Evolutionary conservation across 169 alveolate species (phyloP).

Genomic region (Plasmodium vivax): DNA sequence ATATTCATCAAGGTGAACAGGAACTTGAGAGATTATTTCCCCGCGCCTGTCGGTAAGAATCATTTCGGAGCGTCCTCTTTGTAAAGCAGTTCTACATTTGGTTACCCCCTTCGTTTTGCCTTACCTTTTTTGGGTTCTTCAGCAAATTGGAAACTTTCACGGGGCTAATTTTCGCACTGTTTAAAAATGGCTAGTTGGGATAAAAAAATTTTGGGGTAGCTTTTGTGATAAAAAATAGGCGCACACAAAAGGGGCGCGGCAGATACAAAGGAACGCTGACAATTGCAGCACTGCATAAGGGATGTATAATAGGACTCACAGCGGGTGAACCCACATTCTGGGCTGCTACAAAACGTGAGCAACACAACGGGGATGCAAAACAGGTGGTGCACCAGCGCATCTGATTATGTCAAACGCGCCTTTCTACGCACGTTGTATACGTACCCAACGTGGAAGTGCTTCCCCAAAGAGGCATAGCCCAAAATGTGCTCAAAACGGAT

Average conservation of each 20-base stretch:
- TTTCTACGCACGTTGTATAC: not conserved
- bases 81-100: not conserved
- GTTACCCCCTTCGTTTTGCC: not conserved
- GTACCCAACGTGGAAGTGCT: not conserved
- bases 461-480: not conserved
- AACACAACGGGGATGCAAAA: not conserved
- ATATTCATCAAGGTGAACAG: constrained; percentile 19
- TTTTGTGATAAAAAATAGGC: not conserved
- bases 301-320: not conserved
- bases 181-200: not conserved
- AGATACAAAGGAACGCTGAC: not conserved
- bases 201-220: not conserved
- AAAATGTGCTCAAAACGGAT: not conserved
- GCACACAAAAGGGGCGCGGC: not conserved
- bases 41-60: not conserved
- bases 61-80: not conserved
- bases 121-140: not conserved
- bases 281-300: not conserved
- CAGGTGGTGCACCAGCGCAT: not conserved
- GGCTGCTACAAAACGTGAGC: not conserved
- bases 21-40: not conserved
- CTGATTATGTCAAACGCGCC: not conserved
- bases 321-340: not conserved
- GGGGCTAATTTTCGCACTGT: not conserved
- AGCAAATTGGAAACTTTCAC: not conserved